Evolutionary conservation across 371 early-diverging fungal genomes (phyloP).

Genomic region (Mucor indicus): DNA sequence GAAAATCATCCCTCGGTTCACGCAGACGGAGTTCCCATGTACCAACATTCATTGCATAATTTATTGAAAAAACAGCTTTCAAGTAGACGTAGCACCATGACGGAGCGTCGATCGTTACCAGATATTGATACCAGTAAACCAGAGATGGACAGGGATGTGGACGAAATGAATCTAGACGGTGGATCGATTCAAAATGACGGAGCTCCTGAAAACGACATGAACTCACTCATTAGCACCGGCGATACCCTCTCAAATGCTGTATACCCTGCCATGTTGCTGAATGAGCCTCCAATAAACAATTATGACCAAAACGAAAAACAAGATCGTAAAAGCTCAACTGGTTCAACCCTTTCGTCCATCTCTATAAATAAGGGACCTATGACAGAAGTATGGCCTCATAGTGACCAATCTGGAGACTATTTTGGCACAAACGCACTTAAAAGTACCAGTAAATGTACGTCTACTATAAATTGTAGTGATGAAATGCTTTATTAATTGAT

Average conservation of each 20-base stretch:
- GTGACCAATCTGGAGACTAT: neutral
- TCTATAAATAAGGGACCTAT: no score
- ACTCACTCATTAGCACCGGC: neutral
- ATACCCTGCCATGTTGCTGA: conserved; percentile 34
- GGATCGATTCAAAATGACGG: neutral
- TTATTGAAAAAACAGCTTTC: conserved; percentile 30
- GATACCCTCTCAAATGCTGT: conserved; percentile 12
- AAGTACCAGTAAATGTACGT: neutral
- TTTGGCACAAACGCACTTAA: neutral
- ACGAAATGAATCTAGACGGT: conserved; percentile 34
- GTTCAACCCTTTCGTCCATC: neutral
- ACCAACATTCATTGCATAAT: conserved; percentile 32
- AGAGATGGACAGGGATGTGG: conserved; percentile 39
- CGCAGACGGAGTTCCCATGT: conserved; percentile 16
- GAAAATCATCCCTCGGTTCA: neutral
- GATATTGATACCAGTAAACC: conserved; percentile 2
- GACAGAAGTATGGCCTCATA: neutral
- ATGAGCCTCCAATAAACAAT: conserved; percentile 4
- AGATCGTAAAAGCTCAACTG: neutral
- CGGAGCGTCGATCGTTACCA: conserved; percentile 15
- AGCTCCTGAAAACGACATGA: neutral
- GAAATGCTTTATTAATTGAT: no score
- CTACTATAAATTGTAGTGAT: no score
- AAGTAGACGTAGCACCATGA: conserved; percentile 10
- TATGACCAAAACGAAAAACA: neutral